Base-by-base conservation (phyloP, 2,329 filamentous ascomycete species). In the Trichoderma pleuroti region DNA sequence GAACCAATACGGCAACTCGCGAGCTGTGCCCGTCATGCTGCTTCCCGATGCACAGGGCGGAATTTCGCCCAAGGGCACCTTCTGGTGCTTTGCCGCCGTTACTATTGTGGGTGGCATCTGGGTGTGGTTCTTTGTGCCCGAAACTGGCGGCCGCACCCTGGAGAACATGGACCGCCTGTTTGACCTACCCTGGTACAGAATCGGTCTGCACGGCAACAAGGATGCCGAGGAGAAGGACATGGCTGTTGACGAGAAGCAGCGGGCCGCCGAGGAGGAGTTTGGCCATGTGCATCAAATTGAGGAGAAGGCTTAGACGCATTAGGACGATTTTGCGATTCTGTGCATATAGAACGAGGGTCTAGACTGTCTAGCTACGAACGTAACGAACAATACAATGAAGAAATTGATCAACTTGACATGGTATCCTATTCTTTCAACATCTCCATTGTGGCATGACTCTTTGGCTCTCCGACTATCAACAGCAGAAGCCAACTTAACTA, bases 1-100 rank as follows among this genome's bases (percentile, higher is more conserved):
- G 72, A 93, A 93, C 79, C 91, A 93, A 80, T 94, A 93, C 77
- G 92, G 91, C 30, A 93, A 92, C 82, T 86, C 88, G 1, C 90
- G 92, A 42, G 91, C 92, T 0, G 90, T 93, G 0, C 92, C 92
- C 1, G 87, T 89, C 74, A 93, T 94, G 91, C 86, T 94, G 57
- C 83, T 94, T 1, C 73, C 81, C 10, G 69, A 72, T 0, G 21
- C 72, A 0, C 39, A 82, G 1, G 86, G 86, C 3, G 86, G 86
- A 1, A 85, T 89, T 72, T 83, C 79, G 14, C 84, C 85, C 46
- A 87, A 86, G 71, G 92, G 92, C 0, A 94, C 92, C 0, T 94
- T 94, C 83, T 90, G 91, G 86, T 92, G 90, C 81, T 94, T 94
- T 79, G 85, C 87, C 0, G 87, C 85, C 3, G 85, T 94, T 11